Percentiles rank a stretch among this genome's conserved stretches.
phyloP scores from a whole-genome alignment of 169 alveolate genomes.

The Eimeria falciformis region DNA sequence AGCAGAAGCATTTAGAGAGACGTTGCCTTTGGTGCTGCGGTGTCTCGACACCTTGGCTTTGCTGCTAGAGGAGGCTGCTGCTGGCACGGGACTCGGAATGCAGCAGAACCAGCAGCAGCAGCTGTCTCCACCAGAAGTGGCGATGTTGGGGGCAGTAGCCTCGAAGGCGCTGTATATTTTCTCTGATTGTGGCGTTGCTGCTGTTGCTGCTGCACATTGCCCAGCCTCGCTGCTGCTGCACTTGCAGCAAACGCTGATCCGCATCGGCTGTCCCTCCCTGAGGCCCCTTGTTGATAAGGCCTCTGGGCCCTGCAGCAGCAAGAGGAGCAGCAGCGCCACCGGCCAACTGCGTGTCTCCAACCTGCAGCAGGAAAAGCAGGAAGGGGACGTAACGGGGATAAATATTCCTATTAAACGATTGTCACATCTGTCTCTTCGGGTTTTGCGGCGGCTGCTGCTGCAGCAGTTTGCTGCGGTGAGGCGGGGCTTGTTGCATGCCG shows the following conservation, averaged over 20 bases:
- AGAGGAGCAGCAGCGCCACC: slow-evolving; percentile 25
- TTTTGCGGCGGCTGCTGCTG: slow-evolving; percentile 50
- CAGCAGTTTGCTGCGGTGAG: slow-evolving; percentile 61
- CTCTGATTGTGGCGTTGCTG: background rate
- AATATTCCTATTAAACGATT: background rate
- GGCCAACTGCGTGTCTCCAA: background rate
- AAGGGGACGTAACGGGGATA: slow-evolving; percentile 5
- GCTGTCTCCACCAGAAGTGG: background rate
- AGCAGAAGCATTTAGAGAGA: slow-evolving; percentile 31
- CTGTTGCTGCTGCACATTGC: slow-evolving; percentile 65
- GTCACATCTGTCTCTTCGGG: background rate
- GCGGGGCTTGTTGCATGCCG: slow-evolving; percentile 47
- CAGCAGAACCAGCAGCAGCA: background rate
- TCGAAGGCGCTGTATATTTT: slow-evolving; percentile 30
- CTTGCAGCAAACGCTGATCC: slow-evolving; percentile 55
- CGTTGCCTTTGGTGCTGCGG: slow-evolving; percentile 31
- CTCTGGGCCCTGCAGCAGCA: slow-evolving; percentile 4
- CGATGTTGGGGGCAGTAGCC: background rate
- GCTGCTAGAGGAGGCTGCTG: background rate
- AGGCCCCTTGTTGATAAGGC: background rate
- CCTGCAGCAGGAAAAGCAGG: slow-evolving; percentile 6
- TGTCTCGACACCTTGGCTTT: slow-evolving; percentile 41
- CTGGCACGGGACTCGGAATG: background rate
- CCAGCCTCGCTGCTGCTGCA: slow-evolving; percentile 57
- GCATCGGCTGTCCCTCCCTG: background rate